Conservation (phyloP, 1,284 basidiomycete genomes). For the Peniophora sp. region DNA sequence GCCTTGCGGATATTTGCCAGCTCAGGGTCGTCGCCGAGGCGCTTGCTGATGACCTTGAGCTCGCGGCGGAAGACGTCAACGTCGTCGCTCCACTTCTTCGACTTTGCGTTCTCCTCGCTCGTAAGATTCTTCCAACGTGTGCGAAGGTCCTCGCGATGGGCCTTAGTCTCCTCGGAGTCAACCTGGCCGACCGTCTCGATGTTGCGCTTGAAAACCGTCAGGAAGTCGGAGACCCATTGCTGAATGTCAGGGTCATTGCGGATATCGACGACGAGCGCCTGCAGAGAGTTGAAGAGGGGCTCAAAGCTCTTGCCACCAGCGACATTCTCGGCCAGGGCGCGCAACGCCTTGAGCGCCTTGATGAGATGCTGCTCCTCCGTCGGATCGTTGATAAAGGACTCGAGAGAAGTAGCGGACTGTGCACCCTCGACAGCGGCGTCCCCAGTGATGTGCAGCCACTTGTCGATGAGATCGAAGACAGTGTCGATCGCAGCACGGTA, state of each 20-base stretch:
- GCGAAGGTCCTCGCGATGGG: conserved; percentile 34
- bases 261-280: conserved; percentile 34
- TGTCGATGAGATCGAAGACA: conserved; percentile 45
- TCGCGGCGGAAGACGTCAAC: conserved; percentile 36
- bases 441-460: conserved; percentile 46
- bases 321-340: conserved; percentile 40
- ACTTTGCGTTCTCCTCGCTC: conserved; percentile 31
- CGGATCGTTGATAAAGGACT: conserved; percentile 48
- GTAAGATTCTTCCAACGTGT: conserved; percentile 40
- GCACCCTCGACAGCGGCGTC: conserved; percentile 39
- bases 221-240: conserved; percentile 39
- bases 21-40: conserved; percentile 40
- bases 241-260: conserved; percentile 39
- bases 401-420: conserved; percentile 30
- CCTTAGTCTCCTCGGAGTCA: conserved; percentile 36
- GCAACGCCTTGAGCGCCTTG: conserved; percentile 36
- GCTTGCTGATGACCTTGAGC: conserved; percentile 32
- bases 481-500: conserved; percentile 49
- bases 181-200: conserved; percentile 44
- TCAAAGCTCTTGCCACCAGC: conserved; percentile 38
- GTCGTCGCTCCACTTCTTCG: conserved; percentile 43
- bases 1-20: conserved; percentile 35
- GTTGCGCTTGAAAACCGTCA: conserved; percentile 34
- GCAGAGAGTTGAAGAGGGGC: conserved; percentile 29
- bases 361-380: conserved; percentile 49